Evolutionary conservation across 768 basidiomycete species (phyloP).

Genomic region (Glaciozyma antarctica): DNA sequence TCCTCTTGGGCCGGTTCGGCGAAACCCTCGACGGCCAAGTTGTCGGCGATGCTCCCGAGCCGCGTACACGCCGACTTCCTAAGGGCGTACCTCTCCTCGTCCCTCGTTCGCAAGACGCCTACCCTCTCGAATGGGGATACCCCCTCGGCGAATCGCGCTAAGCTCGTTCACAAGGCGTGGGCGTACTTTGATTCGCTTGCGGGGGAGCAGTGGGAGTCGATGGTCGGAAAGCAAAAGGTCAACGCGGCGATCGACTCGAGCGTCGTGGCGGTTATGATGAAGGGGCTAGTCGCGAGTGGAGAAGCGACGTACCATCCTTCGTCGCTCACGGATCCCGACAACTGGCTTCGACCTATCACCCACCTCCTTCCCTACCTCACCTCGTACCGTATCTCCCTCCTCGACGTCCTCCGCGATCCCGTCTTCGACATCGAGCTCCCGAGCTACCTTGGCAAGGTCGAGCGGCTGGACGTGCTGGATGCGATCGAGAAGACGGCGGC

Average conservation of each 20-base stretch:
- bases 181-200: constrained; percentile 46
- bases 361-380: constrained; percentile 17
- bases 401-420: constrained; percentile 15
- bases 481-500: constrained; percentile 24
- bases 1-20: background rate
- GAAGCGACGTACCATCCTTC: constrained; percentile 23
- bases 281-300: constrained; percentile 50
- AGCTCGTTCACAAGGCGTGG: constrained; percentile 30
- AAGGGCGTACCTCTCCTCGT: constrained; percentile 28
- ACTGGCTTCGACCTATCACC: constrained; percentile 17
- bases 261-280: constrained; percentile 63
- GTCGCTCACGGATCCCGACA: constrained; percentile 11
- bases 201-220: constrained; percentile 60
- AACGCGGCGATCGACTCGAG: constrained; percentile 42
- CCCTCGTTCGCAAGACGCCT: constrained; percentile 7
- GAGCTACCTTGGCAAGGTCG: constrained; percentile 27
- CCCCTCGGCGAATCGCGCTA: constrained; percentile 33
- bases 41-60: constrained; percentile 26
- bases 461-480: constrained; percentile 24
- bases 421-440: constrained; percentile 27
- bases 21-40: background rate
- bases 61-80: constrained; percentile 33
- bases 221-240: constrained; percentile 52
- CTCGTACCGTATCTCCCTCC: constrained; percentile 16
- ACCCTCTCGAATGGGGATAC: constrained; percentile 8